Evolutionary conservation across 768 basidiomycete species (phyloP).

Genomic region (Candolleomyces eurysporus): DNA sequence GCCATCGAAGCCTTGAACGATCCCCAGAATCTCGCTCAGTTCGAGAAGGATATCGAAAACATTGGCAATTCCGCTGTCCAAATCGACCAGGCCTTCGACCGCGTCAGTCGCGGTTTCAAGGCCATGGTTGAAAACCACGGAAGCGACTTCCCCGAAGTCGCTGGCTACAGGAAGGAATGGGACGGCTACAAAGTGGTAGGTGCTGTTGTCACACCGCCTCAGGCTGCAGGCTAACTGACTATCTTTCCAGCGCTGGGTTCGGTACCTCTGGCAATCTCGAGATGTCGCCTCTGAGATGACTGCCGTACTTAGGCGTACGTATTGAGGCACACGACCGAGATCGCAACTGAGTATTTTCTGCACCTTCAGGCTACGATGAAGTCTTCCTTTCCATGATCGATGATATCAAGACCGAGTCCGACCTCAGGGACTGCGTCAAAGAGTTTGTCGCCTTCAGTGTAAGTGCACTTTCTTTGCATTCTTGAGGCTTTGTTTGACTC

Average conservation of each 20-base stretch:
- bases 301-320: background rate
- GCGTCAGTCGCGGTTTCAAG: background rate
- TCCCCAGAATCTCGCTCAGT: background rate
- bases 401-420: background rate
- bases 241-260: background rate
- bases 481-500: no score
- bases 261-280: background rate
- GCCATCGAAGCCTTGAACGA: no score
- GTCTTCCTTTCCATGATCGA: background rate
- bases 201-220: background rate
- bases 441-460: background rate
- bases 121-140: background rate
- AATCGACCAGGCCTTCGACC: background rate
- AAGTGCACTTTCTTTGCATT: background rate
- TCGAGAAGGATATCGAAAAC: background rate
- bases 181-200: background rate
- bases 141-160: background rate
- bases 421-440: background rate
- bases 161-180: background rate
- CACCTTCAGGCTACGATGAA: background rate
- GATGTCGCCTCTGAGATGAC: background rate
- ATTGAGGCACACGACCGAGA: background rate
- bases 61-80: background rate
- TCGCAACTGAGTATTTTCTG: background rate
- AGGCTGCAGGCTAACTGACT: background rate